These are phyloP conservation scores for Phaffomyces thermotolerans DNA, from an alignment of 805 yeast species.

Conservation along the genomic window DNA sequence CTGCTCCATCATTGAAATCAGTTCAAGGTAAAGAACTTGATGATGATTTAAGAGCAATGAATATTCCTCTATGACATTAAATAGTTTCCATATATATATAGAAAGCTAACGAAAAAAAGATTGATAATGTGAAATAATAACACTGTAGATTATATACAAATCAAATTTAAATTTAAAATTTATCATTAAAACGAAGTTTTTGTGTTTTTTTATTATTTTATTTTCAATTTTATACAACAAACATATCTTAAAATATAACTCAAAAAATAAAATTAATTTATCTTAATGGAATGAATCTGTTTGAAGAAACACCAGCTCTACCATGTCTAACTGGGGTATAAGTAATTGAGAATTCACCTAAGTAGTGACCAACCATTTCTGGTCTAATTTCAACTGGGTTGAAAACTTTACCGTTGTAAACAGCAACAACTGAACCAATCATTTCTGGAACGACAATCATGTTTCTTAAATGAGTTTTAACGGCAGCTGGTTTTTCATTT, in stretches of 20 bases:
- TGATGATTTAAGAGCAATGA: conserved; percentile 63
- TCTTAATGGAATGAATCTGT: conserved; percentile 67
- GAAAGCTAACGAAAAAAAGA: conserved; percentile 1
- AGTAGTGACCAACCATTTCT: conserved; percentile 99
- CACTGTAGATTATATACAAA: neutral
- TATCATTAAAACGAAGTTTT: conserved; percentile 14
- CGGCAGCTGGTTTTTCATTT: conserved; percentile 95
- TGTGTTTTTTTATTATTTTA: conserved; percentile 6
- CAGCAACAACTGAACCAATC: conserved; percentile 98
- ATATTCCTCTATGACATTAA: conserved; percentile 9
- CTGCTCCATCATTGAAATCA: conserved; percentile 61
- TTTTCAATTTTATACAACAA: conserved; percentile 11
- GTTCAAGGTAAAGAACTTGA: conserved; percentile 67
- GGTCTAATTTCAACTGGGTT: conserved; percentile 98
- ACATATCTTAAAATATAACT: conserved; percentile 6
- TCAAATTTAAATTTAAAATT: neutral
- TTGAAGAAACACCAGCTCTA: conserved; percentile 80
- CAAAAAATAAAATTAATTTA: conserved; percentile 23
- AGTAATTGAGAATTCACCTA: conserved; percentile 99
- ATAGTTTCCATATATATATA: neutral
- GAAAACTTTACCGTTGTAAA: conserved; percentile 99
- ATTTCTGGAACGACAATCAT: conserved; percentile 98
- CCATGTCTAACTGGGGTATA: conserved; percentile 99
- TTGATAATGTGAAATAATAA: neutral
- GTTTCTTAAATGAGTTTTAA: conserved; percentile 99